These are phyloP conservation scores for Yamadazyma olivae DNA, from an alignment of 805 yeast species.

Conservation along the genomic window DNA sequence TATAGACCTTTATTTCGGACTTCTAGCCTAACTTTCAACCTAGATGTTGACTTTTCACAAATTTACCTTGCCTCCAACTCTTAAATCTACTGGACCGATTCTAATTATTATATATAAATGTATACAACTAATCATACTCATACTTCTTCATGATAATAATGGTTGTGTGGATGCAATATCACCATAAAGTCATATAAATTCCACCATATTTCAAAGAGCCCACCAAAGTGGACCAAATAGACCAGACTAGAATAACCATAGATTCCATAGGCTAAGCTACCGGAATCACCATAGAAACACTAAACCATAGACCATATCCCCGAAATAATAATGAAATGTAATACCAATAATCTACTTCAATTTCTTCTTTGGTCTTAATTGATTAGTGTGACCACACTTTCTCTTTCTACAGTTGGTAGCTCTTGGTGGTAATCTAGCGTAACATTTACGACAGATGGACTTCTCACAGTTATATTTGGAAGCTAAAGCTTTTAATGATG, in stretches of 20 bases:
- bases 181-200: too few relatives aligned
- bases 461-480: conserved; percentile 99
- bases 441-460: conserved; percentile 98
- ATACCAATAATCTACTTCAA: conserved; percentile 55
- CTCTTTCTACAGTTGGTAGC: conserved; percentile 99
- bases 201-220: too few relatives aligned
- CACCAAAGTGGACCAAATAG: too few relatives aligned
- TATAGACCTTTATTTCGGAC: too few relatives aligned
- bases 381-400: conserved; percentile 99
- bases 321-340: too few relatives aligned
- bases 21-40: too few relatives aligned
- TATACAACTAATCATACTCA: conserved; percentile 10
- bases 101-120: conserved; percentile 6
- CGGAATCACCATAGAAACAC: not conserved
- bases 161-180: too few relatives aligned
- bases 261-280: not conserved
- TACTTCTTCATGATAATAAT: conserved; percentile 6
- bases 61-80: too few relatives aligned
- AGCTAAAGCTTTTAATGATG: conserved; percentile 98
- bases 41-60: too few relatives aligned
- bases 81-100: too few relatives aligned
- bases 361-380: conserved; percentile 99
- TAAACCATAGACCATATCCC: too few relatives aligned
- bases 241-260: not conserved
- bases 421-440: conserved; percentile 99